Conservation (phyloP, 257 asterid species). For the Salvia miltiorrhiza region DNA sequence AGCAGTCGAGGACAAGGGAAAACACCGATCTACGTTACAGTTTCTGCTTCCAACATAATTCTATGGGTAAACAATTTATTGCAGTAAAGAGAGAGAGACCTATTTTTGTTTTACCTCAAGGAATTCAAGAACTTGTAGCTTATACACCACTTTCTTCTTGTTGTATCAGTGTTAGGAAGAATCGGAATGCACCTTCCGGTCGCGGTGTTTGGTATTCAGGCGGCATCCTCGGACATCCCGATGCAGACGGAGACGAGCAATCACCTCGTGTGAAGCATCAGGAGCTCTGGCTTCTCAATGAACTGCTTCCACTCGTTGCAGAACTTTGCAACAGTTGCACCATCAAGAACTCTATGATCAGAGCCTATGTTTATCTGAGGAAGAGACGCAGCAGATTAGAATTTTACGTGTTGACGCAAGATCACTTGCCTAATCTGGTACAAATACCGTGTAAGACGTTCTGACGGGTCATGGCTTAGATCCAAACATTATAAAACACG, state of each 20-base stretch:
- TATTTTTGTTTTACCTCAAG: background rate
- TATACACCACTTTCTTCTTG: background rate
- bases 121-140: background rate
- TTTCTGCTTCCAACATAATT: background rate
- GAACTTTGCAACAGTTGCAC: slow-evolving; percentile 89
- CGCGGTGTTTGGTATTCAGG: background rate
- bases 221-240: background rate
- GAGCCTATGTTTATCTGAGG: slow-evolving; percentile 80
- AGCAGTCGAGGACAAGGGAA: too few species aligned
- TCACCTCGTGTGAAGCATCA: slow-evolving; percentile 75
- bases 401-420: background rate
- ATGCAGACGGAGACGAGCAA: background rate
- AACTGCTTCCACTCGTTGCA: slow-evolving; percentile 87
- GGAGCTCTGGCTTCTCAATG: slow-evolving; percentile 82
- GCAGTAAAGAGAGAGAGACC: background rate
- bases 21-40: background rate
- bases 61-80: background rate
- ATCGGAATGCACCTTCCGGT: background rate
- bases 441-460: background rate
- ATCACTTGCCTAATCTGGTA: background rate
- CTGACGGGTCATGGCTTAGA: too few species aligned
- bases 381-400: slow-evolving; percentile 4
- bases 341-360: slow-evolving; percentile 92
- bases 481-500: too few species aligned
- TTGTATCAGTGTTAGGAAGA: background rate